Evolutionary conservation across 2,329 filamentous ascomycete species (phyloP), one percentile per base, ranked within the genome.

Genomic region (Triangularia setosa): DNA sequence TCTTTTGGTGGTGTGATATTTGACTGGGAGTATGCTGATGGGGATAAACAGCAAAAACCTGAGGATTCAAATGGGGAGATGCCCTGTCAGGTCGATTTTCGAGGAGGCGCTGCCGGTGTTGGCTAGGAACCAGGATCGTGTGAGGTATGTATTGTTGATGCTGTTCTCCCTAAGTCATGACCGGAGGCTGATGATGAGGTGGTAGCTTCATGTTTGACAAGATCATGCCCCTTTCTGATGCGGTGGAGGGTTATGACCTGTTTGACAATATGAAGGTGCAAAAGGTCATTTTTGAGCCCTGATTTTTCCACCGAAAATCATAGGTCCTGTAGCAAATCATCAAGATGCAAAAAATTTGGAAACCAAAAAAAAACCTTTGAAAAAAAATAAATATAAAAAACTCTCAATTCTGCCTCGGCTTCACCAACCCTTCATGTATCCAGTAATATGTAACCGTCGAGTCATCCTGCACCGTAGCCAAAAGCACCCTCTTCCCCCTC

Each of bases 381-480:
- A 21, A 48, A 21, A 48, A 48, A 48, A 48, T 33, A 33, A 11
- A 33, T 11, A 40, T n/a, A 30, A 12, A 27, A 14, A 23, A 23
- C 5, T 24, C 24, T 83, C 79, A 94, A 74, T 95, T 95, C 75
- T 94, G 91, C 64, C 91, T 83, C 24, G 91, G 91, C 79, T 94
- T 95, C 61, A 94, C 90, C 68, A 93, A 87, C n/a, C 91, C 91
- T 75, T 94, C 90, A 72, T 94, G 91, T 75, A 94, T 86, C 67
- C 93, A 83, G 73, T 95, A 95, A 77, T 94, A 95, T 48, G 92
- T 89, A 18, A 95, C 83, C 0, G 91, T 94, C 68, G 91, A 93
- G 76, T 95, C 91, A 71, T 90, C 87, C 73, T 92, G 89, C 57
- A 92, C 79, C 2, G 89, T 90, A 16, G 89, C 90, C 60, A 95